Base-by-base conservation (phyloP, 768 basidiomycete genomes). In the Amanita inopinata region DNA sequence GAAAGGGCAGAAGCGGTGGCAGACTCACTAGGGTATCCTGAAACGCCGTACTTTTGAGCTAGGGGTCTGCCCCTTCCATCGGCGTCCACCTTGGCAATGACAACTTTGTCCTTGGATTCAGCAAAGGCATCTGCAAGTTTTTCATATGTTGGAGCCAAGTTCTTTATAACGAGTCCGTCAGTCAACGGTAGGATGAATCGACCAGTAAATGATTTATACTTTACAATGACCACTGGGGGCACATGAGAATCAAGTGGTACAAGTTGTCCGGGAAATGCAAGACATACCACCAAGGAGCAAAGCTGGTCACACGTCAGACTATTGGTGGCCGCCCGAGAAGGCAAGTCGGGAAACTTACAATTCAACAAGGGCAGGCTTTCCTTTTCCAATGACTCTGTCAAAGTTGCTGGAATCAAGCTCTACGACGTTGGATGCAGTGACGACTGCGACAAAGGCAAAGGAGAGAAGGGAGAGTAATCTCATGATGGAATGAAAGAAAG, bases 11-110 rank as follows among this genome's bases (percentile, higher is more conserved):
- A 22, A 15, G 12, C 20, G 12, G 34, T 25, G 17, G 15, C 10
- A 41, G 10, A 75, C 87, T 54, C 46, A 93, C 89, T 94, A 11
- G 91, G 91, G 65, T 72, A 94, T 23, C 89, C 90, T 9, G 70
- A 76, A 15, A 94, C 83, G 9, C 74, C 90, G 55, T 78, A 90
- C 62, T 80, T 78, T 51, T 74, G 61, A 44, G 87, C 92, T 31
- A 91, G 55, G 2, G 79, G 69, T 52, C 78, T 81, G 38, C 91
- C 92, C 31, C 58, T 81, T 38, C 90, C 89, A 55, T 97, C 92
- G 1, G 91, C 91, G 51, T 97, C 91, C 8, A 93, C 81, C 56
- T 94, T 94, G 40, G 90, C 92, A 51, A 97, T 75, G 38, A 88
- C 53, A 15, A 97, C 84, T 56, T 86, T 88, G 55, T 89, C 80